Evolutionary conservation across 1,139 yeast species (phyloP), one percentile per base, ranked within the genome.

Genomic region (Torulaspora pretoriensis): DNA sequence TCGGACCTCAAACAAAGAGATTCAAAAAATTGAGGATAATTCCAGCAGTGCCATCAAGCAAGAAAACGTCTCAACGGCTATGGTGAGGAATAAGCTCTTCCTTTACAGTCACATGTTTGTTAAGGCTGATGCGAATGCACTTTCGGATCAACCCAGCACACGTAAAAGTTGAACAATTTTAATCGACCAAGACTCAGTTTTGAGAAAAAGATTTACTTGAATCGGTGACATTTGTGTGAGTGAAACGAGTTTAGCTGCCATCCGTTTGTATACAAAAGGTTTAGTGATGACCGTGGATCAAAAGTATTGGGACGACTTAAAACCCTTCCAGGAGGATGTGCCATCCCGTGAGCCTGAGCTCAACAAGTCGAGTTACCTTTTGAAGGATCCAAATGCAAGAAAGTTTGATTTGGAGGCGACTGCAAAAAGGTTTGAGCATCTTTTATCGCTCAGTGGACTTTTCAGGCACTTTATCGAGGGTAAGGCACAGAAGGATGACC

Each of bases 381-480:
- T 82, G 19, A 64, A 71, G 23, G 67, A 69, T 4, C 81, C 77
- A 49, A 78, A 81, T 8, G 73, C 73, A 50, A 67, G 70, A 8
- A 70, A 74, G 40, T 68, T 68, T 43, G 87, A 83, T 58, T 73
- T 73, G 16, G 80, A 75, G 46, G 96, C 86, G 57, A 80, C 96
- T 1, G 79, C 89, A 8, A 80, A 75, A 55, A 71, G 97, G 49
- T 88, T 88, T 72, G 81, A 82, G 59, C 87, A 90, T 61, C 71
- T 92, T 40, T 69, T 92, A 41, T 89, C 95, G 0, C 70, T 90
- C 38, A 86, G 96, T 5, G 94, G 88, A 43, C 69, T 90, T 49
- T 92, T 92, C 61, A 80, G 95, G 43, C 90, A 88, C 60, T 92
- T 92, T 63, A 87, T 92, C 48, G 92, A 89, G 59, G 72, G 82